Conservation (phyloP, 805 yeast genomes). For the Blastobotrys attinorum region DNA sequence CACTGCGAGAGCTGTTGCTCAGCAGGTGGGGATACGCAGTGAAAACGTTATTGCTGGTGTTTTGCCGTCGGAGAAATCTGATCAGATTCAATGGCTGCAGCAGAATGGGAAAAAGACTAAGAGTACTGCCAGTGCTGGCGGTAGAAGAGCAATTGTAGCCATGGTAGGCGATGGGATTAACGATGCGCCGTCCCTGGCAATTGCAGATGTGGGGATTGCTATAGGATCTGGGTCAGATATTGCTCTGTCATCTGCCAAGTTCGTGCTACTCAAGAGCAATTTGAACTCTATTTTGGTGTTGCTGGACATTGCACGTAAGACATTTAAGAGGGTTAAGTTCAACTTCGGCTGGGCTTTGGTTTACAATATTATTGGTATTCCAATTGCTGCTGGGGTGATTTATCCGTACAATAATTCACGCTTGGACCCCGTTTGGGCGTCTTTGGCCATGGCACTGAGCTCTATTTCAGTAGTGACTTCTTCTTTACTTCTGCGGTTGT, state of each 20-base stretch:
- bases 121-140: slow-evolving; percentile 10
- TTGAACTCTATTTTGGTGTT: slow-evolving; percentile 45
- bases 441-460: slow-evolving; percentile 87
- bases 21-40: slow-evolving; percentile 47
- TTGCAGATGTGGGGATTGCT: slow-evolving; percentile 73
- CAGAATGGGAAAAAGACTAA: slow-evolving; percentile 27
- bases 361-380: slow-evolving; percentile 79
- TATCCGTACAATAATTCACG: slow-evolving; percentile 64
- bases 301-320: slow-evolving; percentile 57
- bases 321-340: slow-evolving; percentile 65
- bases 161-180: slow-evolving; percentile 84
- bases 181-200: slow-evolving; percentile 72
- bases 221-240: slow-evolving; percentile 70
- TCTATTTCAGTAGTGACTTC: slow-evolving; percentile 82
- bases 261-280: slow-evolving; percentile 50
- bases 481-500: slow-evolving; percentile 62
- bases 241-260: slow-evolving; percentile 68
- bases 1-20: slow-evolving; percentile 63
- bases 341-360: slow-evolving; percentile 84
- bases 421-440: slow-evolving; percentile 83
- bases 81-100: slow-evolving; percentile 49
- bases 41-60: slow-evolving; percentile 59
- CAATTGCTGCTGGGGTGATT: slow-evolving; percentile 90
- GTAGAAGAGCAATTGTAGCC: slow-evolving; percentile 42
- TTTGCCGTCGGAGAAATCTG: slow-evolving; percentile 65